A percentile compares a stretch with the other conserved stretches of the same genome.
phyloP scores from a whole-genome alignment of 345 rosid genomes.

The Eucalyptus shirleyi region DNA sequence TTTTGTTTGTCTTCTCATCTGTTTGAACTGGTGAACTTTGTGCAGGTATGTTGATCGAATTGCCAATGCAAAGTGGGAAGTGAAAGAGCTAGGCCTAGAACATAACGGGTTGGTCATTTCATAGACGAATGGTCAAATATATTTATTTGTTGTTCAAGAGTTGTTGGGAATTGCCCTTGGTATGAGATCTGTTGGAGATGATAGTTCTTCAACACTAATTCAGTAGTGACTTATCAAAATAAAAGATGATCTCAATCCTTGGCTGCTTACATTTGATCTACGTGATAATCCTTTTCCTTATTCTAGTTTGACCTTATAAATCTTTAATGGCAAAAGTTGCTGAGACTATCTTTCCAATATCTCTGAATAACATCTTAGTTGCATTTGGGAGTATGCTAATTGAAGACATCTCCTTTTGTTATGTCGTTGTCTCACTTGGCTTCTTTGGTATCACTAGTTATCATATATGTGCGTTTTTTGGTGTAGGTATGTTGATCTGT shows the following conservation, averaged over 20 bases:
- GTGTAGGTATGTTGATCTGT: conserved; percentile 82
- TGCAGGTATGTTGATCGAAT: conserved; percentile 87
- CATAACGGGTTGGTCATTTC: conserved; percentile 85
- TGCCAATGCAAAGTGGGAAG: conserved; percentile 93
- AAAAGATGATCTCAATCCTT: background rate
- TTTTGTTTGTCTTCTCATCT: background rate
- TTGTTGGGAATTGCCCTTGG: background rate
- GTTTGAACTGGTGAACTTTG: background rate
- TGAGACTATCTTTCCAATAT: background rate
- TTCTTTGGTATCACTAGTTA: background rate
- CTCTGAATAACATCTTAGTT: background rate
- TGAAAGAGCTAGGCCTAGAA: conserved; percentile 94
- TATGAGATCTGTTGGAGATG: background rate
- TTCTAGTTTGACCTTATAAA: background rate
- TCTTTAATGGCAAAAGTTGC: background rate
- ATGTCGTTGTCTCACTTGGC: background rate
- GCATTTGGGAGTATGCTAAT: background rate
- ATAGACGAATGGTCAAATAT: background rate
- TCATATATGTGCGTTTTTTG: background rate
- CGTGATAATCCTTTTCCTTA: background rate
- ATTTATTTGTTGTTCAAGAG: background rate
- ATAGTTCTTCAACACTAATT: background rate
- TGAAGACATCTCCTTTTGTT: background rate
- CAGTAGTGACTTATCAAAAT: background rate
- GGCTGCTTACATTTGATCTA: background rate